Evolutionary conservation across 2,329 filamentous ascomycete species (phyloP).

Genomic region (Penicillium rolfsii): DNA sequence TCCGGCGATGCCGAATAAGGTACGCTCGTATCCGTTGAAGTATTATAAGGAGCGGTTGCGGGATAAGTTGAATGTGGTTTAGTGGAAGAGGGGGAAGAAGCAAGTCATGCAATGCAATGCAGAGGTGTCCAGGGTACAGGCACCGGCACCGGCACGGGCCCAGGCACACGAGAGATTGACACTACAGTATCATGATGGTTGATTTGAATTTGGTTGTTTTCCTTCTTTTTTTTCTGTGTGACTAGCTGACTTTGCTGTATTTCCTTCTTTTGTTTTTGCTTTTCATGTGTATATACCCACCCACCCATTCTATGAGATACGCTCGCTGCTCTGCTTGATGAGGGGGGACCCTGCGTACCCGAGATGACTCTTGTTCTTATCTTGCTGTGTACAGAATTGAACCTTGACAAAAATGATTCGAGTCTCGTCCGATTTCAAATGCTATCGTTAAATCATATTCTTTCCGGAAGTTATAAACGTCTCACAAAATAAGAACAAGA

Average conservation of each 20-base stretch:
- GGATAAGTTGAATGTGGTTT: conserved; percentile 32
- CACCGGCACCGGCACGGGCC: neutral
- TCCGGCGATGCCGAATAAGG: conserved; percentile 37
- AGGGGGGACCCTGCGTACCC: neutral
- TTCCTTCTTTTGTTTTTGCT: neutral
- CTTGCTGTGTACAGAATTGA: neutral
- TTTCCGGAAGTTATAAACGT: neutral
- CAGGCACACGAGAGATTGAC: neutral
- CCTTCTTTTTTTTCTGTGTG: conserved; percentile 15
- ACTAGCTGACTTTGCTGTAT: conserved; percentile 2
- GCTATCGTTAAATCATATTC: conserved; percentile 14
- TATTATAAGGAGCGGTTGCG: conserved; percentile 38
- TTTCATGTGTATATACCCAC: conserved; percentile 23
- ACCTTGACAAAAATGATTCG: neutral
- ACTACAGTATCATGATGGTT: neutral
- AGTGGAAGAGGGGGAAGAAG: neutral
- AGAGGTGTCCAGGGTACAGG: neutral
- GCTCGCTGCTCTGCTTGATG: conserved; percentile 15
- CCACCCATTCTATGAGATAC: conserved; percentile 23
- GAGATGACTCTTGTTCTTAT: neutral
- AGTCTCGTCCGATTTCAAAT: conserved; percentile 13
- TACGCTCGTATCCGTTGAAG: conserved; percentile 36
- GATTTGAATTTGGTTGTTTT: conserved; percentile 2
- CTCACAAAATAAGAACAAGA: neutral
- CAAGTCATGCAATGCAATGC: neutral